phyloP scores from a whole-genome alignment of 441 rosid species.

The Croton setiger region DNA sequence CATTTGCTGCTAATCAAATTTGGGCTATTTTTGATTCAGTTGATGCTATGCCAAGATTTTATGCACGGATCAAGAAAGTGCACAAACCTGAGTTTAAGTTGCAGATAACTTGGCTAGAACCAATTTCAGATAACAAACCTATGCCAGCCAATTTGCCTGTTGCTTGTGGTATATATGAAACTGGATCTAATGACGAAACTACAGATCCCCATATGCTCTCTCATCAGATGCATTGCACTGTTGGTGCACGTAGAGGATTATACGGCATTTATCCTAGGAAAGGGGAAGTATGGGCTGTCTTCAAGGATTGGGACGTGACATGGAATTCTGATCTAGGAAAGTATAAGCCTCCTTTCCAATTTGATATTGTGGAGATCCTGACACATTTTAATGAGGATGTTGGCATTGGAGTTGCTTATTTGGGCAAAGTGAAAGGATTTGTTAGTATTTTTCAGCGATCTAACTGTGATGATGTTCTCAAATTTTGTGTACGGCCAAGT shows the following conservation, averaged over 20 bases:
- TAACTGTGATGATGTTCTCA: slow-evolving; percentile 22
- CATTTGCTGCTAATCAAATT: slow-evolving; percentile 50
- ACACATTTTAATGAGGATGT: slow-evolving; percentile 35
- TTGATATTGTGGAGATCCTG: slow-evolving; percentile 73
- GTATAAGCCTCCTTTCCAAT: slow-evolving; percentile 44
- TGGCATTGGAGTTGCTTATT: slow-evolving; percentile 53
- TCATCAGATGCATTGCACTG: slow-evolving; percentile 36
- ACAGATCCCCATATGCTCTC: slow-evolving; percentile 57
- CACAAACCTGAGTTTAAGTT: slow-evolving; percentile 40
- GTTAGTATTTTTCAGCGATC: slow-evolving; percentile 42
- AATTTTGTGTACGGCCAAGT: slow-evolving; percentile 29
- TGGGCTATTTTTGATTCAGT: slow-evolving; percentile 57
- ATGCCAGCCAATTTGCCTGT: slow-evolving; percentile 43
- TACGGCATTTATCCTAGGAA: slow-evolving; percentile 52
- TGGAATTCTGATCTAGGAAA: slow-evolving; percentile 42
- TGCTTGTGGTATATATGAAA: slow-evolving; percentile 54
- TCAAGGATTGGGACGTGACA: slow-evolving; percentile 54
- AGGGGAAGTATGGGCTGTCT: slow-evolving; percentile 87
- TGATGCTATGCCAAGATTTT: slow-evolving; percentile 72
- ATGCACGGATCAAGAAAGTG: slow-evolving; percentile 49
- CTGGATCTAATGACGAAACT: slow-evolving; percentile 36
- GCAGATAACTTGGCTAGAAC: slow-evolving; percentile 56
- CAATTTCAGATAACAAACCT: slow-evolving; percentile 37
- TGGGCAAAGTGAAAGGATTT: slow-evolving; percentile 74
- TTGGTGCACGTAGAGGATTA: slow-evolving; percentile 17